Evolutionary conservation across 345 rosid species (phyloP), one percentile per base, ranked within the genome.

Genomic region (Aethionema arabicum): DNA sequence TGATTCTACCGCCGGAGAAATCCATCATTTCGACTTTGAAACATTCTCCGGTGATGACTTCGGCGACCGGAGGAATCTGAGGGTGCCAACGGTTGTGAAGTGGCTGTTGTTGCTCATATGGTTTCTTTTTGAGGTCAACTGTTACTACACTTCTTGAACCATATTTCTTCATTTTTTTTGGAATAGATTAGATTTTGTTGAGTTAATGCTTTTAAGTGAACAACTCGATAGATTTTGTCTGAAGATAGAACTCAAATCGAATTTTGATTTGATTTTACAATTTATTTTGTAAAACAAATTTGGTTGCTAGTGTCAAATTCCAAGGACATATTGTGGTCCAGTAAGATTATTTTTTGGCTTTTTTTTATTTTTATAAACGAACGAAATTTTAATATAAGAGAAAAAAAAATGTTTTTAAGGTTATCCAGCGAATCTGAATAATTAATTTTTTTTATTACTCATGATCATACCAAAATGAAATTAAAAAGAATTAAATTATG

Each of bases 181-280:
- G 40, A 56, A 48, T 41, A 66, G 40, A 30, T 32, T 46, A 66
- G 14, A 1, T 21, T 21, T 55, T 56, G 70, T 40, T 63, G 32
- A 63, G 52, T 42, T 16, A 41, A 33, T 33, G 40, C 41, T 16
- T 51, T 46, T 48, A 13, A n/a, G 14, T 21, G 27, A 41, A 27
- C 51, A 50, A 50, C 42, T 43, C 42, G 31, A 47, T 44, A 67
- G 58, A 57, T 57, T 66, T 57, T n/a, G 41, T 47, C 64, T 64
- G 45, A 37, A 15, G 0, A 12, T 8, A 8, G 29, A 42, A 49
- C 48, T 49, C 58, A 8, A 11, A 32, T 55, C 71, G 58, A 49
- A 67, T 56, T 56, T 56, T 66, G 4, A 31, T 61, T 13, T 62
- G 5, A n/a, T n/a, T n/a, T n/a, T n/a, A n/a, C n/a, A n/a, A 10